phyloP scores from a whole-genome alignment of 352 stramenopile genomes.

The Globisporangium abappressorium region DNA sequence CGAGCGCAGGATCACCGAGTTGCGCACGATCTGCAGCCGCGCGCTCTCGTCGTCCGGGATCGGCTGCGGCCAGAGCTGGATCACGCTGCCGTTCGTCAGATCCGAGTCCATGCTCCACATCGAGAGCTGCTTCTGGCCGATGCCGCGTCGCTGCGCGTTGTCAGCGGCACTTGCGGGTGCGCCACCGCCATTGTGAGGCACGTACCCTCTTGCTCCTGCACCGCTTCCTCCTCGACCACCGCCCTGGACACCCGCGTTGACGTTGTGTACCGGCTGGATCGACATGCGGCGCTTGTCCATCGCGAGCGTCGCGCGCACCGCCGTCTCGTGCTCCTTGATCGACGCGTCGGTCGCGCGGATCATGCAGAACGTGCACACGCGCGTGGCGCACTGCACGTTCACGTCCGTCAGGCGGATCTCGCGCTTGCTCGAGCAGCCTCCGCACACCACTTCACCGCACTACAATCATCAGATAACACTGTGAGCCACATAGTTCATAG shows the following conservation, averaged over 20 bases:
- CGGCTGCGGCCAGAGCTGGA: slow-evolving; percentile 61
- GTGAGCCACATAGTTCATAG: neutral
- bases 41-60: slow-evolving; percentile 45
- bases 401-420: slow-evolving; percentile 73
- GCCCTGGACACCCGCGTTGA: neutral
- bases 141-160: neutral
- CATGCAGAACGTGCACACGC: slow-evolving; percentile 80
- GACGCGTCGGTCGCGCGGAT: slow-evolving; percentile 71
- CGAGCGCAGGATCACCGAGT: slow-evolving; percentile 44
- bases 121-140: slow-evolving; percentile 41
- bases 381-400: slow-evolving; percentile 74
- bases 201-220: neutral
- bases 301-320: slow-evolving; percentile 34
- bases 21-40: slow-evolving; percentile 44
- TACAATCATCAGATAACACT: slow-evolving; percentile 10
- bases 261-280: slow-evolving; percentile 7
- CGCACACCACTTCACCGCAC: slow-evolving; percentile 75
- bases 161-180: neutral
- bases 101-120: slow-evolving; percentile 62
- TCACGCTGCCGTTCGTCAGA: slow-evolving; percentile 53
- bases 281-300: slow-evolving; percentile 27
- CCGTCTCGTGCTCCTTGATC: slow-evolving; percentile 51
- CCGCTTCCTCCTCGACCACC: no score
- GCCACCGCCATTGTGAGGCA: neutral
- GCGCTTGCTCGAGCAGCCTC: slow-evolving; percentile 67